phyloP scores from a whole-genome alignment of 306 rosid species.

The Cucumis hystrix region DNA sequence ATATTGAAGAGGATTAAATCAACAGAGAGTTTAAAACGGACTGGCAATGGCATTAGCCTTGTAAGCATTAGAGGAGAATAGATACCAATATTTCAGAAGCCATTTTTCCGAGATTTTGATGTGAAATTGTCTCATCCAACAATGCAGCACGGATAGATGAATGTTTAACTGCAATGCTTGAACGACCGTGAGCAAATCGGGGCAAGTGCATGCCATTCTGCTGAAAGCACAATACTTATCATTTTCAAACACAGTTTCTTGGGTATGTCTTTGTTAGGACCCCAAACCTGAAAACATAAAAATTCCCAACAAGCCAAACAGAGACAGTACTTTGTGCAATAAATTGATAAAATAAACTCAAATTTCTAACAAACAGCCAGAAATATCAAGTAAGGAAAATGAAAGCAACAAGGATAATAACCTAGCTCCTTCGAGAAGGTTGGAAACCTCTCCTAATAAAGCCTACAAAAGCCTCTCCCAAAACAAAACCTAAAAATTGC shows the following conservation, averaged over 20 bases:
- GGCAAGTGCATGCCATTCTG: constrained; percentile 33
- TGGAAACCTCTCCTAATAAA: no score
- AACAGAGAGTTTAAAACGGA: background rate
- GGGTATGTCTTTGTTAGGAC: background rate
- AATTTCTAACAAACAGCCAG: no score
- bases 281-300: no score
- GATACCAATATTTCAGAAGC: constrained; percentile 55
- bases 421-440: no score
- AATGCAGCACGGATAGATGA: constrained; percentile 39
- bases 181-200: constrained; percentile 20
- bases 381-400: no score
- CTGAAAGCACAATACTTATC: constrained; percentile 1
- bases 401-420: no score
- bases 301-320: no score
- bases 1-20: background rate
- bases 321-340: no score
- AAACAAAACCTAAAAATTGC: no score
- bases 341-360: no score
- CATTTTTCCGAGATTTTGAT: constrained; percentile 18
- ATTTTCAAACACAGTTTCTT: background rate
- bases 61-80: background rate
- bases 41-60: background rate
- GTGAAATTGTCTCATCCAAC: constrained; percentile 34
- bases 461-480: no score
- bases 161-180: constrained; percentile 12